Evolutionary conservation across 2,329 filamentous ascomycete species (phyloP).

Genomic region (Ceratocystis huliohia): DNA sequence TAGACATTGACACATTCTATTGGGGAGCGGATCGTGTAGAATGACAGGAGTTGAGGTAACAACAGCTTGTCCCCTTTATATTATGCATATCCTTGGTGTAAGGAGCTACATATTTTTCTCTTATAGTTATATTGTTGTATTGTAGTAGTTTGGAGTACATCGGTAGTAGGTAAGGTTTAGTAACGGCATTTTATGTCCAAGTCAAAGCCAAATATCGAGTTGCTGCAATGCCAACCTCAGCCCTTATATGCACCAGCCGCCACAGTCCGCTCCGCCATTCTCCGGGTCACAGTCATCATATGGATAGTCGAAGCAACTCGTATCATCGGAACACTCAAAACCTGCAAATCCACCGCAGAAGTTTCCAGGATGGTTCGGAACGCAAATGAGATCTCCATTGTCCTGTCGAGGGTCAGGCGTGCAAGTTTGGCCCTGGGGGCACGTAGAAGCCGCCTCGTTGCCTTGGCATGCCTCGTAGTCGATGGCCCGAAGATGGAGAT

Average conservation of each 20-base stretch:
- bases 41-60: background rate
- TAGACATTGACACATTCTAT: conserved; percentile 44
- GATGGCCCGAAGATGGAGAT: background rate
- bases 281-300: conserved; percentile 10
- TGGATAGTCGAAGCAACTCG: background rate
- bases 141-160: background rate
- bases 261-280: background rate
- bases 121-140: background rate
- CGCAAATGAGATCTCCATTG: background rate
- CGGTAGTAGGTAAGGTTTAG: no score
- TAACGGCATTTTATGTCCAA: no score
- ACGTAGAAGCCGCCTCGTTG: background rate
- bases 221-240: no score
- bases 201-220: no score
- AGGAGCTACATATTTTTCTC: no score
- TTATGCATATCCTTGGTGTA: background rate
- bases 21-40: conserved; percentile 32
- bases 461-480: background rate
- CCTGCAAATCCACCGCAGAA: background rate
- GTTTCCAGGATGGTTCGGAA: background rate
- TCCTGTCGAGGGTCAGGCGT: background rate
- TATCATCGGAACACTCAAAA: background rate
- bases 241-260: background rate
- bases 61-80: background rate
- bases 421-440: background rate